Evolutionary conservation across 805 yeast species (phyloP), one percentile per base, ranked within the genome.

Genomic region (Yarrowia keelungensis): DNA sequence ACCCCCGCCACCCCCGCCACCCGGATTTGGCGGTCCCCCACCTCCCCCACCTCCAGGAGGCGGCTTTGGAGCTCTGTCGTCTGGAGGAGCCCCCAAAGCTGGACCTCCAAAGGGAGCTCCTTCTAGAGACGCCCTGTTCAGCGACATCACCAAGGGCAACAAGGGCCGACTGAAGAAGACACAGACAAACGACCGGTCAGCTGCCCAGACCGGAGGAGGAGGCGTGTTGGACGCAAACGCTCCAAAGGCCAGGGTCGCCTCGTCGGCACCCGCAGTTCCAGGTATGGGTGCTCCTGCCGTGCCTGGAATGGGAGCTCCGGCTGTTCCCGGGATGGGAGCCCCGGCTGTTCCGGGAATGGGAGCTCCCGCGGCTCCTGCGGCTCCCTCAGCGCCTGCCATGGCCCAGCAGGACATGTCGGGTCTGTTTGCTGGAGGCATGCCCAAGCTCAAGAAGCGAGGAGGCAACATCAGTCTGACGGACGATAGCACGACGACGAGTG

Each of bases 121-220:
- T 67, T 78, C 76, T 72, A 71, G 76, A 45, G 76, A 75, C 61
- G 84, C 83, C 7, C 74, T 94, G 65, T 81, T 94, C 35, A 91
- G 95, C 39, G 97, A 91, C 76, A 94, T 94, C 72, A 85, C 92
- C 74, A 89, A 90, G 71, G 94, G 93, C 26, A 79, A 75, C 65
- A 77, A 73, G 56, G 39, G 26, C 26, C 67, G 67, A 22, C 80
- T 89, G 69, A 88, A 87, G 74, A 87, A 89, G 71, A 86, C 91
- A 0, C 77, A 75, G 71, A 85, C 98, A 71, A 79, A 84, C 78
- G 88, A 86, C 81, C 79, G 97, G 79, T 85, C 90, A 69, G 85
- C 84, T 0, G 91, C 93, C 2, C 62, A 71, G 70, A 76, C 86
- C 41, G 82, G 83, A 35, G 82, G 85, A 58, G 74, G 85, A 56